Percentiles rank a stretch among this genome's conserved stretches.
phyloP scores from a whole-genome alignment of 2,329 filamentous ascomycete genomes.

The Leptosphaerulina australis region DNA sequence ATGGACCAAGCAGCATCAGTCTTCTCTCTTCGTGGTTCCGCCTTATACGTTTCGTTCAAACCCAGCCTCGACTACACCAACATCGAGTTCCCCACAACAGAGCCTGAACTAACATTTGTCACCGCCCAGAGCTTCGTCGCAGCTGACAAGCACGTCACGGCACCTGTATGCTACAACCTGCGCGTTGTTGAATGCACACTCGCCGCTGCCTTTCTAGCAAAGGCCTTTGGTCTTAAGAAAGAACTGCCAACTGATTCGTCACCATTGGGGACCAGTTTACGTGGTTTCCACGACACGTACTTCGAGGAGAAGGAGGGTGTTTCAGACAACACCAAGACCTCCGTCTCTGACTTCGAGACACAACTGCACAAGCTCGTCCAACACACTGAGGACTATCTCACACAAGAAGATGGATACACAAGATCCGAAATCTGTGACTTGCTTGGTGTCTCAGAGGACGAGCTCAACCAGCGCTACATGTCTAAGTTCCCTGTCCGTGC shows the following conservation, averaged over 20 bases:
- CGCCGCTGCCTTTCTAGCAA: constrained; percentile 72
- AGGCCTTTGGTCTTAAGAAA: constrained; percentile 62
- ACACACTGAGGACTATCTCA: constrained; percentile 72
- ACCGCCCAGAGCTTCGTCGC: constrained; percentile 94
- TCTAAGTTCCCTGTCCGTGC: constrained; percentile 88
- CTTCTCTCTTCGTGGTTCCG: constrained; percentile 83
- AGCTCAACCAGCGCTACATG: constrained; percentile 79
- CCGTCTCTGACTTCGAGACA: constrained; percentile 53
- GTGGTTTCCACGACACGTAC: constrained; percentile 84
- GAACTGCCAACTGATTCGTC: constrained; percentile 76
- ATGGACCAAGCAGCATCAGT: constrained; percentile 99
- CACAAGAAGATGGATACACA: constrained; percentile 83
- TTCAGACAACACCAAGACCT: constrained; percentile 56
- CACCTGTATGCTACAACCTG: constrained; percentile 93
- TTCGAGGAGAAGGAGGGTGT: constrained; percentile 63
- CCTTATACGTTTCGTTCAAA: constrained; percentile 88
- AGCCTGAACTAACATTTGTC: constrained; percentile 85
- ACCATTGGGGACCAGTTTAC: constrained; percentile 81
- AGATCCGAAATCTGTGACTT: constrained; percentile 79
- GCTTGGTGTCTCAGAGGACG: constrained; percentile 70
- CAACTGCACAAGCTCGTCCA: constrained; percentile 77
- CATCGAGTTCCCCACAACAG: constrained; percentile 79
- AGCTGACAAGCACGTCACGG: constrained; percentile 93
- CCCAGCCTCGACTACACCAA: constrained; percentile 77
- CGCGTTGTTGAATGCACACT: constrained; percentile 94